Base-by-base conservation (phyloP, 371 early-diverging fungal genomes). In the Rhizopus arrhizus region DNA sequence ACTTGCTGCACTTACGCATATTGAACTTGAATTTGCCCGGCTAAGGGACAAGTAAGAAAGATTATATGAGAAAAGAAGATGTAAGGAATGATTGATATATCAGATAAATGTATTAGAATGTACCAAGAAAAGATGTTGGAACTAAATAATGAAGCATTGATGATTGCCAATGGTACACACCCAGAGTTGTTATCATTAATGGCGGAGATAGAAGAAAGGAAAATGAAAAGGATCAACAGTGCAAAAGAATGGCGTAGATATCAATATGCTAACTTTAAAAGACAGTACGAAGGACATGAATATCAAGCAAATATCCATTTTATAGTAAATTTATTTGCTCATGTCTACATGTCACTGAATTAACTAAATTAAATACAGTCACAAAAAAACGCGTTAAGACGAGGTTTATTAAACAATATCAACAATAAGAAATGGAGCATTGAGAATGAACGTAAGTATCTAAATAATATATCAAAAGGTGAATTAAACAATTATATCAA, bases 101-200 rank as follows among this genome's bases (percentile, higher is more conserved):
- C 43, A 22, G 41, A 36, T 50, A 29, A 12, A 11, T 4, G 35
- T 5, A 29, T 10, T 69, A 85, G 84, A 65, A 83, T 85, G 81
- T 85, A 84, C 34, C 77, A 83, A 58, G 86, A 85, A 56, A 82
- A 80, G 33, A 78, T 84, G 81, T 56, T 65, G 0, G 86, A 85
- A 52, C 59, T 85, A 28, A 82, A 84, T 46, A 69, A 80, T 50
- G 86, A 85, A 59, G 82, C 83, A 3, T 68, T 75, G 0, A 80
- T 84, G 82, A 84, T 85, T 43, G 80, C 81, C 4, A 70, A 77
- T 57, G 86, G 86, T 5, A 82, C 85, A 50, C 85, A 85, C 56
- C 86, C 86, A 0, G 86, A 84, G 47, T 63, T 85, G 32, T 66
- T 81, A 3, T 69, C 81, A 31, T 65, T 84, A 42, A 81, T 84